Evolutionary conservation across 2,329 filamentous ascomycete species (phyloP).

Genomic region (Xylariales sp.): DNA sequence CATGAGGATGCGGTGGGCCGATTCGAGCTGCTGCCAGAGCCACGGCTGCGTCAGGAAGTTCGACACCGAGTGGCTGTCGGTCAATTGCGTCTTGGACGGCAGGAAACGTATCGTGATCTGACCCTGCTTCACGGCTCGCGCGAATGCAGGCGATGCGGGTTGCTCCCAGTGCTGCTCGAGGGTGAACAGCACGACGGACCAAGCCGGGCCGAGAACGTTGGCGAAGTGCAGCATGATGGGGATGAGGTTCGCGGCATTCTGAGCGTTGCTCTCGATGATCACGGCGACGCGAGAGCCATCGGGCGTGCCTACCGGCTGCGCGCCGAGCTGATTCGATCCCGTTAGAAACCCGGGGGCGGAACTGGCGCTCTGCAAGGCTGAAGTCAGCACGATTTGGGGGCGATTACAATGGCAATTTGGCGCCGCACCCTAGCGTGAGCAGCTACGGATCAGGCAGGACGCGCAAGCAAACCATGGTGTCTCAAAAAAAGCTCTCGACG

Average conservation of each 20-base stretch:
- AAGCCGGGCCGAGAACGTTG: slow-evolving; percentile 24
- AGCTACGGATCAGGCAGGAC: too few species aligned
- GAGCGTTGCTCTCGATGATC: slow-evolving; percentile 2
- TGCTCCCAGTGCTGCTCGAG: slow-evolving; percentile 13
- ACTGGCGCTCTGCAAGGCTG: too few species aligned
- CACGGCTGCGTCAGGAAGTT: slow-evolving; percentile 9
- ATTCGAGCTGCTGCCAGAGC: slow-evolving; percentile 12
- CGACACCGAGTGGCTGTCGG: slow-evolving; percentile 18
- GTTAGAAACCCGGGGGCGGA: not conserved
- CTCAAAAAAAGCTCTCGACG: too few species aligned
- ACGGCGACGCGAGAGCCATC: not conserved
- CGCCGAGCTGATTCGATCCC: not conserved
- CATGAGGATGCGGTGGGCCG: slow-evolving; percentile 10
- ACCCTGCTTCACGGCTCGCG: slow-evolving; percentile 18
- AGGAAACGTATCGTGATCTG: slow-evolving; percentile 23
- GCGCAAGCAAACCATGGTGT: too few species aligned
- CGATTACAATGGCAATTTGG: too few species aligned
- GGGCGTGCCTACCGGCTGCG: too few species aligned
- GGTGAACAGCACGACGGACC: slow-evolving; percentile 29
- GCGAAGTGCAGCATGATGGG: slow-evolving; percentile 28
- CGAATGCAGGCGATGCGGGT: slow-evolving; percentile 18
- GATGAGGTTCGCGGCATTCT: slow-evolving; percentile 11
- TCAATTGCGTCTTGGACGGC: slow-evolving; percentile 19
- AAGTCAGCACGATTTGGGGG: too few species aligned
- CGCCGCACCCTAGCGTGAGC: too few species aligned